These are phyloP conservation scores for Curvularia hawaiiensis DNA, from an alignment of 2,329 filamentous ascomycete species.

Conservation along the genomic window DNA sequence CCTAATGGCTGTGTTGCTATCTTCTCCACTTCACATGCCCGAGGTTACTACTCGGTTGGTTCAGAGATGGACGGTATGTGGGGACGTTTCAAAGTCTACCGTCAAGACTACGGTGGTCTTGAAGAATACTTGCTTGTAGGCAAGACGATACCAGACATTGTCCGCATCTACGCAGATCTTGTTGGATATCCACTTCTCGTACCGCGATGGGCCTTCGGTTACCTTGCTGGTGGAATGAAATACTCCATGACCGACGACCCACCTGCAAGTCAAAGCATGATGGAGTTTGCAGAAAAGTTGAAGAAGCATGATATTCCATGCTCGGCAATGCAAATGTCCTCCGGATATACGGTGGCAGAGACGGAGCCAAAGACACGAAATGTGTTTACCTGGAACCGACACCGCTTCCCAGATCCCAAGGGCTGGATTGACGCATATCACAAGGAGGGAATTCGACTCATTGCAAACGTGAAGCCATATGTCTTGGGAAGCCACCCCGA, in stretches of 20 bases:
- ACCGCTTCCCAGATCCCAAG: slow-evolving; percentile 72
- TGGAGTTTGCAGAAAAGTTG: slow-evolving; percentile 66
- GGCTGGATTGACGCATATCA: slow-evolving; percentile 68
- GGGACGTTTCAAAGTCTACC: slow-evolving; percentile 75
- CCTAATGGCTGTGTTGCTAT: slow-evolving; percentile 67
- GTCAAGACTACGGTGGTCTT: slow-evolving; percentile 73
- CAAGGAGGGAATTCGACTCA: slow-evolving; percentile 66
- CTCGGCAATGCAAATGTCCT: slow-evolving; percentile 74
- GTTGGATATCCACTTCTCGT: slow-evolving; percentile 71
- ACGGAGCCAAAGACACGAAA: slow-evolving; percentile 71
- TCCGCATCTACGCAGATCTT: slow-evolving; percentile 68
- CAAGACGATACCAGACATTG: slow-evolving; percentile 68
- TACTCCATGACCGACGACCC: slow-evolving; percentile 64
- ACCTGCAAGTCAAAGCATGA: slow-evolving; percentile 60
- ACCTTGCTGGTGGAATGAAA: slow-evolving; percentile 70
- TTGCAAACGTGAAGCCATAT: slow-evolving; percentile 77
- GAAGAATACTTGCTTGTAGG: slow-evolving; percentile 74
- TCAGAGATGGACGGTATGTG: slow-evolving; percentile 77
- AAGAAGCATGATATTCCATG: slow-evolving; percentile 71
- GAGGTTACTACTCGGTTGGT: slow-evolving; percentile 69
- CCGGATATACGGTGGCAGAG: slow-evolving; percentile 72
- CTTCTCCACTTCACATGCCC: slow-evolving; percentile 69
- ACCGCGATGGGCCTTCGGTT: slow-evolving; percentile 75
- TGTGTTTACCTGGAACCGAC: slow-evolving; percentile 73
- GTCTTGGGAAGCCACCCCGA: slow-evolving; percentile 70